These are phyloP conservation scores for Penicillium crustosum DNA, from an alignment of 2,329 filamentous ascomycete genomes.

Conservation along the genomic window DNA sequence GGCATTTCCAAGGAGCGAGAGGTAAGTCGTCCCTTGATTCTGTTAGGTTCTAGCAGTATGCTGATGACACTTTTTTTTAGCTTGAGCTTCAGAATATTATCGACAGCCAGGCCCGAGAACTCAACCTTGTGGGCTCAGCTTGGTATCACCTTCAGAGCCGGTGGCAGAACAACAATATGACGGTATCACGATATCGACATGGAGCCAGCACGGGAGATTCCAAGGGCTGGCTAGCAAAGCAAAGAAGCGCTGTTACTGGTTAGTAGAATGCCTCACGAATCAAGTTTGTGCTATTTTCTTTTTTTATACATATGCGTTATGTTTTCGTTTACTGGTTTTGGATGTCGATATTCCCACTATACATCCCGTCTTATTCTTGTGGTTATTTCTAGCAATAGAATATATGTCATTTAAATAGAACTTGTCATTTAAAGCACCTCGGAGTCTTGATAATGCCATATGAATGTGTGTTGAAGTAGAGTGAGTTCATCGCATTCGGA, in stretches of 20 bases:
- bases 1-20: constrained; percentile 42
- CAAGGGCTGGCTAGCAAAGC: constrained; percentile 48
- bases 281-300: not conserved
- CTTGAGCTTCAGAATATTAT: constrained; percentile 43
- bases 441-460: not conserved
- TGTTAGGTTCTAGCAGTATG: not conserved
- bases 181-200: constrained; percentile 42
- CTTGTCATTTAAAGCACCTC: not conserved
- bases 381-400: constrained; percentile 9
- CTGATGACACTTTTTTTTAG: constrained; percentile 30
- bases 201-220: constrained; percentile 39
- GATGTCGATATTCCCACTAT: constrained; percentile 11
- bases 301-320: not conserved
- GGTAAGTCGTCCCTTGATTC: constrained; percentile 28
- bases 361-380: constrained; percentile 10
- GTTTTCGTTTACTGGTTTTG: constrained; percentile 2
- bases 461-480: not conserved
- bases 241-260: constrained; percentile 44
- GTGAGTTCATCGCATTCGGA: constrained; percentile 11
- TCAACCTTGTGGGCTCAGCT: constrained; percentile 47
- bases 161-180: constrained; percentile 46
- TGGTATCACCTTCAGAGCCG: constrained; percentile 50
- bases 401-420: not conserved
- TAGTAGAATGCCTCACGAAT: constrained; percentile 21
- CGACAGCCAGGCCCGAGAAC: constrained; percentile 44